Percentiles rank a stretch among this genome's conserved stretches.
These are phyloP conservation scores for Magnolia officinalis DNA, from an alignment of 164 flowering plant genomes.

Conservation along the genomic window DNA sequence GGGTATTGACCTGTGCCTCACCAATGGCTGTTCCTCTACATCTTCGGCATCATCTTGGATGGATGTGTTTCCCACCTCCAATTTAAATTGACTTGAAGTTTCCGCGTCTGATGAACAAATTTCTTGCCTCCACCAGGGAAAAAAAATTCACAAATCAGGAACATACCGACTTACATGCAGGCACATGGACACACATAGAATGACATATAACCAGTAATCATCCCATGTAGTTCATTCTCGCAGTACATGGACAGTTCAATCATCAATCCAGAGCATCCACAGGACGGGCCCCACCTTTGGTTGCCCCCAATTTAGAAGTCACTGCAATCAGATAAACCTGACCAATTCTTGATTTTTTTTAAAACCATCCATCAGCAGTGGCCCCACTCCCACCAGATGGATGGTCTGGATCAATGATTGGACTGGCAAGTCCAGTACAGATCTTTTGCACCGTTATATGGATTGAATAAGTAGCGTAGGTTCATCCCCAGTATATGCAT, in stretches of 20 bases:
- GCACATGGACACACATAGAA: too few relatives aligned
- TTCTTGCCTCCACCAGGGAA: constrained; percentile 26
- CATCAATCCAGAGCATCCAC: too few relatives aligned
- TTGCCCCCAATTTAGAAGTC: too few relatives aligned
- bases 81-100: constrained; percentile 28
- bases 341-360: too few relatives aligned
- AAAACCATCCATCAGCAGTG: not conserved
- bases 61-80: constrained; percentile 59
- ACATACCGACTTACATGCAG: not conserved
- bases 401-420: not conserved
- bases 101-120: constrained; percentile 24
- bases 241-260: too few relatives aligned
- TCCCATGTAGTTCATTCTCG: too few relatives aligned
- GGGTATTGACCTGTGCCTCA: constrained; percentile 61
- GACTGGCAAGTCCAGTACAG: not conserved
- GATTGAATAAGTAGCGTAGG: not conserved
- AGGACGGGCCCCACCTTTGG: too few relatives aligned
- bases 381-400: not conserved
- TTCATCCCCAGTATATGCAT: not conserved
- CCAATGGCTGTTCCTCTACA: constrained; percentile 65
- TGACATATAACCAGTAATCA: too few relatives aligned
- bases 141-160: constrained; percentile 13
- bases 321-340: too few relatives aligned
- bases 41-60: constrained; percentile 60
- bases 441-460: not conserved